Base-by-base conservation (phyloP, 75 land plant species). In the Sequoia sempervirens region DNA sequence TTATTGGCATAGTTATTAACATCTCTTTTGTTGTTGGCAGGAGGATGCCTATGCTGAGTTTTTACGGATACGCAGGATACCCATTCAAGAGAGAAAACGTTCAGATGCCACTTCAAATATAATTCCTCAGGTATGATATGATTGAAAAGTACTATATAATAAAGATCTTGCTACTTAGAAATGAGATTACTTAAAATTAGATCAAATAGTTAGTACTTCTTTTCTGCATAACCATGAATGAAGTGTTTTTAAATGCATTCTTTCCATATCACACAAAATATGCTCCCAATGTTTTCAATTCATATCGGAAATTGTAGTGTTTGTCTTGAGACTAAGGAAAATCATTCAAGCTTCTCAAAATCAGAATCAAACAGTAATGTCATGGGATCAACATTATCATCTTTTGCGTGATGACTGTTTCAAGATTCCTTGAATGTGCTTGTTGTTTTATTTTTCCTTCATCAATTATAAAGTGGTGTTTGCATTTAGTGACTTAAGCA, bases 41-140 rank as follows among this genome's bases (percentile, higher is more conserved):
- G 99, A 98, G 84, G 95, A 96, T 87, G 94, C 95, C 46, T 98
- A 98, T 87, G 93, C 93, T 9, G 99, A 98, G 81, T 98, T 98
- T 69, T 83, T 98, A 80, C 92, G 90, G 1, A 82, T 94, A 74
- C 92, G 94, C 81, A 90, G 92, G 78, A 93, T 98, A 6, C 99
- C 99, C 20, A 91, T 98, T 82, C 85, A 96, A 89, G 92, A 91
- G 80, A 92, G 85, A 82, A 85, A 84, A 32, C 86, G 87, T 76
- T 80, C 84, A n/a, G 82, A 83, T 68, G 85, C 84, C 69, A 88
- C 79, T 73, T 41, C 84, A 72, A 93, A 98, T 87, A 81, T 98
- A 81, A 82, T 96, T 86, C 90, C 95, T 38, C 83, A 86, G 96
- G 99, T 89, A 30, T 85, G 89, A 79, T 43, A 50, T 75, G 1